Evolutionary conservation across 2,329 filamentous ascomycete genomes (phyloP).

Genomic region (Trichoderma sp.): DNA sequence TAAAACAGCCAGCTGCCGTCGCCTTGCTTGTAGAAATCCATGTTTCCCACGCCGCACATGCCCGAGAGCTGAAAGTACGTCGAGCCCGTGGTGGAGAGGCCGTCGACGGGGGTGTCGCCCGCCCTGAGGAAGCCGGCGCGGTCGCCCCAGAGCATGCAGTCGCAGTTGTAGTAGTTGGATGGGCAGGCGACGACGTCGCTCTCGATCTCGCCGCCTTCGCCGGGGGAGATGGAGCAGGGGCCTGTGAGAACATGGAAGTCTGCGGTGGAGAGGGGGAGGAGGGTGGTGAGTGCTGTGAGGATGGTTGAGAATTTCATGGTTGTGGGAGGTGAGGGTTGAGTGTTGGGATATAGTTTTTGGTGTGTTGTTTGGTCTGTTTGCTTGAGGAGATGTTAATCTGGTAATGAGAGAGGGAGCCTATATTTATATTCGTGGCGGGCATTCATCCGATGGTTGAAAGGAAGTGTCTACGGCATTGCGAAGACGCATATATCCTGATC

Average conservation of each 20-base stretch:
- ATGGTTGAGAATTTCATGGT: not conserved
- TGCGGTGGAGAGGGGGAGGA: not conserved
- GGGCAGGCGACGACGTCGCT: not conserved
- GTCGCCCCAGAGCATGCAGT: not conserved
- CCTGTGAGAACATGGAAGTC: constrained; percentile 8
- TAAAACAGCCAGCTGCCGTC: not conserved
- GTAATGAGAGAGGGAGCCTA: not conserved
- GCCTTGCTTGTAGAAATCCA: not conserved
- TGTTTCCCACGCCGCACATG: not conserved
- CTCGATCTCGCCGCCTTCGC: not conserved
- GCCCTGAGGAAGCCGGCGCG: not conserved
- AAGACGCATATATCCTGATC: not conserved
- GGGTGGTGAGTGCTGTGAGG: not conserved
- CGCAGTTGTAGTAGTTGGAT: constrained; percentile 4
- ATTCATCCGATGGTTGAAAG: not conserved
- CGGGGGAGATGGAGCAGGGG: not conserved
- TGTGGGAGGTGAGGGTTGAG: not conserved
- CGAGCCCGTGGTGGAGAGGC: not conserved
- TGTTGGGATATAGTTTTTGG: not conserved
- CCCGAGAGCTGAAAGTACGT: not conserved
- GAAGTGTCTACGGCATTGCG: not conserved
- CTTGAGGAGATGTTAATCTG: not conserved
- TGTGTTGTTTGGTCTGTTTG: not conserved
- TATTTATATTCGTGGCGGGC: not conserved
- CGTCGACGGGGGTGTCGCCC: not conserved